Conservation (phyloP, 306 rosid genomes). For the Clitoria ternatea region DNA sequence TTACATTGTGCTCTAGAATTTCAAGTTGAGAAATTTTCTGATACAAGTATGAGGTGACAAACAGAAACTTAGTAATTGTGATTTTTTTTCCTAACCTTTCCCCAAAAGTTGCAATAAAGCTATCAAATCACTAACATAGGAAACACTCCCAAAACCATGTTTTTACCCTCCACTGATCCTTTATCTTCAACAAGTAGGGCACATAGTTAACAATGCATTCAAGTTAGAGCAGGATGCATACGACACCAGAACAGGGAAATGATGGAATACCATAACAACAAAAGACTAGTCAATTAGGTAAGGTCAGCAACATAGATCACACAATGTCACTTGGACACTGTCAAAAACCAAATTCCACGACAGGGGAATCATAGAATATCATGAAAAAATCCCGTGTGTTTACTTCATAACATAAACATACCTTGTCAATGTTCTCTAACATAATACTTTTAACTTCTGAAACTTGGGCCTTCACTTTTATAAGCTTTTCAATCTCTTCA, state of each 20-base stretch:
- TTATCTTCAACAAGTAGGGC: slow-evolving; percentile 10
- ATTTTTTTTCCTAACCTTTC: neutral
- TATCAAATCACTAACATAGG: neutral
- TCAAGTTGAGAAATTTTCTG: neutral
- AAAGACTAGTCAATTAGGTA: too few relatives aligned
- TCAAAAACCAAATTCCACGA: too few relatives aligned
- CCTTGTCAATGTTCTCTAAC: slow-evolving; percentile 75
- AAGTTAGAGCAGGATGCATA: neutral
- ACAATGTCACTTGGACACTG: too few relatives aligned
- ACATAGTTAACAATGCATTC: neutral
- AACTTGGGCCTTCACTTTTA: slow-evolving; percentile 95
- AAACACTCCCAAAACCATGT: neutral
- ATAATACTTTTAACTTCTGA: slow-evolving; percentile 85
- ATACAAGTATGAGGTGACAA: neutral
- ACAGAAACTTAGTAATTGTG: neutral
- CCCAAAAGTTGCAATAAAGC: slow-evolving; percentile 11
- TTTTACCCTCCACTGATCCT: neutral
- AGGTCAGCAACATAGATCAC: too few relatives aligned
- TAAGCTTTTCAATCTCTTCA: slow-evolving; percentile 80
- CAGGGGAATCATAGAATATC: too few relatives aligned
- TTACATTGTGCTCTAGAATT: neutral
- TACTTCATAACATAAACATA: slow-evolving; percentile 5
- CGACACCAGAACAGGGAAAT: neutral
- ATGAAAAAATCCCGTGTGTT: neutral
- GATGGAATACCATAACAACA: too few relatives aligned